Percentiles rank a stretch among this genome's conserved stretches.
Evolutionary conservation across 495 filamentous ascomycete species (phyloP).

Genomic region (Haplographium delicatum): DNA sequence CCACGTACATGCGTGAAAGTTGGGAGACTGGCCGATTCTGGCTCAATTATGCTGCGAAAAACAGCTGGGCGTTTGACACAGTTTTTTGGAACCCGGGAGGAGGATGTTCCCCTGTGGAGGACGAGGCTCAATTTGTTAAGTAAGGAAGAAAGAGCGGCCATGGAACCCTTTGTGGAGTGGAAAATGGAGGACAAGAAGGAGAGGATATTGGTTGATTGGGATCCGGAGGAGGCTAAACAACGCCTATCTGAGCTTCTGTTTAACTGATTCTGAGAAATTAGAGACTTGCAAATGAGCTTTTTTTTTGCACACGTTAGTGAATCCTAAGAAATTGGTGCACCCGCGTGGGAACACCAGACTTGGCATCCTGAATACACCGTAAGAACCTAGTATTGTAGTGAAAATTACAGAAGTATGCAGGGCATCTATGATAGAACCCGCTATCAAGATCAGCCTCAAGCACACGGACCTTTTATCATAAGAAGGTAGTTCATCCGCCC

Average conservation of each 20-base stretch:
- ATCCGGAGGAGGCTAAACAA: constrained; percentile 12
- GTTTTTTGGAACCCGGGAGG: constrained; percentile 7
- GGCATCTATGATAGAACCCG: too few relatives aligned
- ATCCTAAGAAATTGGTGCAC: too few relatives aligned
- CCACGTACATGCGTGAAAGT: constrained; percentile 26
- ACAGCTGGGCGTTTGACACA: constrained; percentile 28
- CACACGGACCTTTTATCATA: too few relatives aligned
- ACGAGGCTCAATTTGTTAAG: constrained; percentile 23
- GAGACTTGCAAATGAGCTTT: too few relatives aligned
- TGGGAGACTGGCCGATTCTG: constrained; percentile 29
- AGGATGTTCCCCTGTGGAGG: constrained; percentile 23
- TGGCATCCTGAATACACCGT: too few relatives aligned
- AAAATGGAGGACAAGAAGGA: constrained; percentile 24
- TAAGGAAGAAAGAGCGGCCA: constrained; percentile 18
- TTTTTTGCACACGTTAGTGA: too few relatives aligned
- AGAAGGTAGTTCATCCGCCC: too few relatives aligned
- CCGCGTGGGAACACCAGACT: too few relatives aligned
- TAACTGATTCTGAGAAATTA: too few relatives aligned
- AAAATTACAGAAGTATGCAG: too few relatives aligned
- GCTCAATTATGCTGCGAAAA: constrained; percentile 28
- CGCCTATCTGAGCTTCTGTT: constrained; percentile 6
- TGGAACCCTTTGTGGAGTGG: constrained; percentile 26
- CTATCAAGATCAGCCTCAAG: too few relatives aligned
- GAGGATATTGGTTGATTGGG: constrained; percentile 22
- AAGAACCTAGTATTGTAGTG: too few relatives aligned